Conservation (phyloP, 768 basidiomycete genomes). For the Lepiota venenata region DNA sequence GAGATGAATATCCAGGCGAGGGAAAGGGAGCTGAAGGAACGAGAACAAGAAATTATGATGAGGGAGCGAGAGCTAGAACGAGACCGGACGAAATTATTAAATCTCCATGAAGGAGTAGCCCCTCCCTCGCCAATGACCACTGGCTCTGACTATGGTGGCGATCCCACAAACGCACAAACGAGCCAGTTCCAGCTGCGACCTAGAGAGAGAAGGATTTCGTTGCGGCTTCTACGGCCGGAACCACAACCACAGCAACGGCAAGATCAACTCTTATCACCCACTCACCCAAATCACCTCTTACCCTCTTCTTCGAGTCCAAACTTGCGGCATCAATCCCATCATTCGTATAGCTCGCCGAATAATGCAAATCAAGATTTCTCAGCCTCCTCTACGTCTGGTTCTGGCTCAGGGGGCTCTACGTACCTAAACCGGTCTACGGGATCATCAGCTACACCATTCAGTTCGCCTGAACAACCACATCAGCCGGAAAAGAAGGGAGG, state of each 20-base stretch:
- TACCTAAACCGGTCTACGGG: constrained; percentile 11
- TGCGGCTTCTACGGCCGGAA: constrained; percentile 28
- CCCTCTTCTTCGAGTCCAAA: constrained; percentile 7
- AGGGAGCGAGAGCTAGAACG: constrained; percentile 54
- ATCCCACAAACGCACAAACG: constrained; percentile 15
- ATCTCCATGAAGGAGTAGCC: constrained; percentile 27
- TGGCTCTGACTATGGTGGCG: constrained; percentile 11
- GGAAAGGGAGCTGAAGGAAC: constrained; percentile 47
- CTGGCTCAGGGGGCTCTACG: constrained; percentile 37
- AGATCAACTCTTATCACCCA: background rate
- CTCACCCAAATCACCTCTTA: constrained; percentile 19
- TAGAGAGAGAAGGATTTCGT: constrained; percentile 31
- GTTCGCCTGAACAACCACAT: constrained; percentile 35
- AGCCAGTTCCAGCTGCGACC: constrained; percentile 23
- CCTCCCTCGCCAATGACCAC: background rate
- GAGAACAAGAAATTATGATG: constrained; percentile 53
- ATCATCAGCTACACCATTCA: constrained; percentile 24
- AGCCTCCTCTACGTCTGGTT: constrained; percentile 19
- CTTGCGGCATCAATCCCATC: constrained; percentile 33
- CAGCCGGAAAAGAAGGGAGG: constrained; percentile 35
- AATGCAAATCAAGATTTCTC: constrained; percentile 35
- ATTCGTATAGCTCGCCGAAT: constrained; percentile 63
- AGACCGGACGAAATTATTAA: constrained; percentile 43
- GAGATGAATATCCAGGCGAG: constrained; percentile 53
- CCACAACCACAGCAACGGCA: constrained; percentile 19